Evolutionary conservation across 257 asterid genomes (phyloP), one percentile per base, ranked within the genome.

Genomic region (Thymus mandschuricus): DNA sequence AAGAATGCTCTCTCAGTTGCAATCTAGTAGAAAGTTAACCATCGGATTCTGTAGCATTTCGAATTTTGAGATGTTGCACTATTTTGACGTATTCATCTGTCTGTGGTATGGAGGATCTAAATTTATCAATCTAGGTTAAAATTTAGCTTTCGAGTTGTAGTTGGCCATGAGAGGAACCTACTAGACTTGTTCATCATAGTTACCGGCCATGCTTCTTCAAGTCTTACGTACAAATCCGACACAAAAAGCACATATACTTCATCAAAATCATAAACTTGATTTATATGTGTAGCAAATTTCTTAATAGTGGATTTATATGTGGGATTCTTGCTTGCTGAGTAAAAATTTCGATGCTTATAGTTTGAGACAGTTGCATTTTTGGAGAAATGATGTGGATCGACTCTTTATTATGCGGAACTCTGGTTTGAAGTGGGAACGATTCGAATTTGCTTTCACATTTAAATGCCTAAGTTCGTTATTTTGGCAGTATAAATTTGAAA

Each of bases 1-100:
- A 60, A 73, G 84, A 11, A 49, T 70, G 51, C 58, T 46, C 58
- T 50, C 34, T 41, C 30, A 1, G 6, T 41, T 40, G 10, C 44
- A 30, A 27, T 51, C 55, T 41, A 10, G 5, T 21, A 21, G 21
- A 21, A 21, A 21, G 21, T 21, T 21, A 21, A 21, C 21, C 21
- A 21, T 29, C 41, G 8, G 30, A 64, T 44, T 12, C 5, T 34
- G 49, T 8, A 59, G 46, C 10, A 1, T 21, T 60, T 35, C 34
- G 27, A n/a, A 33, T 45, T 65, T 46, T 41, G 44, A 45, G 4
- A 21, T 55, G 51, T 45, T 15, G 8, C 60, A 10, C 10, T 65
- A 34, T 35, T 35, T 0, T 6, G 40, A 35, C 40, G 4, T 34
- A 34, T 34, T 34, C 38, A 2, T 34, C 38, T 34, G 38, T 34